Evolutionary conservation across 2,329 filamentous ascomycete species (phyloP), one percentile per base, ranked within the genome.

Genomic region (Blastomyces parvus): DNA sequence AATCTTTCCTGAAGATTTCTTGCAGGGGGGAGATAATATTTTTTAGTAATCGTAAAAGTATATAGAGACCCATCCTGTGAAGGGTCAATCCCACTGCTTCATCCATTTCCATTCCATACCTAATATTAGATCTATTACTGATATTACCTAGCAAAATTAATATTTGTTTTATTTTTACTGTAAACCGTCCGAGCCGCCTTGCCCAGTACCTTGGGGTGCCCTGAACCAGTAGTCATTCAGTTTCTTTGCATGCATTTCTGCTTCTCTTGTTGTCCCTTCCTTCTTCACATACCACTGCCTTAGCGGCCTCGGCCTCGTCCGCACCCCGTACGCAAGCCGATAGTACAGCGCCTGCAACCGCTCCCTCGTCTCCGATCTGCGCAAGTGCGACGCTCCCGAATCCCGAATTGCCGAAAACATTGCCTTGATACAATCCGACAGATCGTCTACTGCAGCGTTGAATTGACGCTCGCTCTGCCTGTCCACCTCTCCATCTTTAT

Each of bases 361-460:
- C 62, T 86, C 86, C 75, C 96, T 96, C 14, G 89, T 86, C 70
- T 95, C 86, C 38, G 89, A 88, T 38, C 89, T 83, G 19, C 83
- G 82, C 64, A 94, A 80, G 69, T 88, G 85, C 27, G 85, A 85
- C 55, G 90, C 88, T 50, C 89, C 90, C 0, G 86, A 83, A 70
- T 91, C 89, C 64, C 87, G 83, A 69, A 96, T 95, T 48, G 82
- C 82, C 22, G 78, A 79, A 62, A 81, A 80, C 14, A 85, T 77
- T 7, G 73, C 68, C 60, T 86, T 84, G 60, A 95, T 78, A 42
- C 78, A 79, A 22, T 76, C 75, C 0, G 84, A 81, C 4, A 96
- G 79, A 27, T 76, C 78, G 73, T 96, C 91, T 42, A 96, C 79
- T 13, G 86, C 80, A 6, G 77, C 74, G 70, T 97, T 90, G 78